phyloP scores from a whole-genome alignment of 345 rosid species.

The Rhodomyrtus tomentosa region DNA sequence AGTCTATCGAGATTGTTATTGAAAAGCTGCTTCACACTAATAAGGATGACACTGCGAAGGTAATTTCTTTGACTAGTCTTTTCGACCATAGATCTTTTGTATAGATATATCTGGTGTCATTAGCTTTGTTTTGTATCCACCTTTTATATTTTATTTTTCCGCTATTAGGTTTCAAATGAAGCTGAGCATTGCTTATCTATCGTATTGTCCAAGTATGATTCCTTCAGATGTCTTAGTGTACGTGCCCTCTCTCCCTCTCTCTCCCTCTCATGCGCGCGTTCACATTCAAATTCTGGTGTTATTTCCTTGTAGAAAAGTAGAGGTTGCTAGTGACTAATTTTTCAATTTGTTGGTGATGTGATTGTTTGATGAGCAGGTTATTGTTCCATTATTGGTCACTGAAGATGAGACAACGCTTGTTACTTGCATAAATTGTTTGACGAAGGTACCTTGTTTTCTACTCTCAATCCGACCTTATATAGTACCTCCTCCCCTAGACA shows the following conservation, averaged over 20 bases:
- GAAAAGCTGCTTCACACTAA: conserved; percentile 40
- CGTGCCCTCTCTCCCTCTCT: neutral
- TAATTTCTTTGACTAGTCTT: conserved; percentile 2
- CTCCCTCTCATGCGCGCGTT: neutral
- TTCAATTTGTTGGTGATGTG: neutral
- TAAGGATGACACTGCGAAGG: conserved; percentile 29
- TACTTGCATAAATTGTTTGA: conserved; percentile 35
- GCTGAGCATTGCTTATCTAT: conserved; percentile 41
- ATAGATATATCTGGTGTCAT: neutral
- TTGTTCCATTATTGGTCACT: conserved; percentile 32
- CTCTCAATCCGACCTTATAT: neutral
- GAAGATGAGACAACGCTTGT: conserved; percentile 54
- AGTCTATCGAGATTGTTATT: conserved; percentile 36
- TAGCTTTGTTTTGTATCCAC: neutral
- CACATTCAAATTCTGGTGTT: neutral
- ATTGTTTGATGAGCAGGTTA: conserved; percentile 19
- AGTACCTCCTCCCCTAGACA: neutral
- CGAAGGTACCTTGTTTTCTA: conserved; percentile 27
- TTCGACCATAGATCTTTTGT: neutral
- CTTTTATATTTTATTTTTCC: neutral
- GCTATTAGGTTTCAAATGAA: conserved; percentile 33
- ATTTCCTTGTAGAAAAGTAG: neutral
- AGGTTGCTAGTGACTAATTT: neutral
- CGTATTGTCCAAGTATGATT: conserved; percentile 36
- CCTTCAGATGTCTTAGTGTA: conserved; percentile 50